These are phyloP conservation scores for Russula griseocarnosa DNA, from an alignment of 768 basidiomycete genomes.

Conservation along the genomic window DNA sequence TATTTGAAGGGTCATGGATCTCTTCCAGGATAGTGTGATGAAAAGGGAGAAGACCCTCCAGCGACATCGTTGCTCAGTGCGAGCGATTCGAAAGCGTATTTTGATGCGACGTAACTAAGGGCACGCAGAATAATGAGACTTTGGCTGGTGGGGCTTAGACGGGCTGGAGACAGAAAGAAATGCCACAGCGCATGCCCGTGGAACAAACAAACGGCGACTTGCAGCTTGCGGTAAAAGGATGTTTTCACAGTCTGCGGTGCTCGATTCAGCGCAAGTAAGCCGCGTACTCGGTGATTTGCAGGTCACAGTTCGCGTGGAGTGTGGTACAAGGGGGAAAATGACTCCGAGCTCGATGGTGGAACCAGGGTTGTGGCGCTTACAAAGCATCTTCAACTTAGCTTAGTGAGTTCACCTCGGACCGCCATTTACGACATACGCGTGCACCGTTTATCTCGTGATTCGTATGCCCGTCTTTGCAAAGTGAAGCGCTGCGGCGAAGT, in stretches of 20 bases:
- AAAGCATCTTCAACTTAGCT: background rate
- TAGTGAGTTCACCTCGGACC: background rate
- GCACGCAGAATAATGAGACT: background rate
- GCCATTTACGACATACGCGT: background rate
- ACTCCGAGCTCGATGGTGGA: no score
- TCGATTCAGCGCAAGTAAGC: background rate
- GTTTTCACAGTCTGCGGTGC: background rate
- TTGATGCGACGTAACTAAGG: background rate
- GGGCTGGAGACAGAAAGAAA: background rate
- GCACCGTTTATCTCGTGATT: background rate
- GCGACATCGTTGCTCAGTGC: constrained; percentile 18
- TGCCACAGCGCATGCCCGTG: background rate
- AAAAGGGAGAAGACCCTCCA: constrained; percentile 47
- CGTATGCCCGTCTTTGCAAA: background rate
- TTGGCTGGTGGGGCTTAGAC: background rate
- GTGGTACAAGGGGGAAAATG: background rate
- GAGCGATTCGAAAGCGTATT: background rate
- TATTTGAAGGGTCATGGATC: constrained; percentile 70
- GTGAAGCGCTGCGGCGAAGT: background rate
- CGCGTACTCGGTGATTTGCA: background rate
- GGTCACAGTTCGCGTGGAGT: background rate
- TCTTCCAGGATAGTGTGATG: constrained; percentile 64
- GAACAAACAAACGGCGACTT: background rate
- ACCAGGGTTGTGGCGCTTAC: background rate
- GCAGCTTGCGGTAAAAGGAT: background rate